Conservation (phyloP, 495 filamentous ascomycete genomes). For the Cryomyces antarcticus region DNA sequence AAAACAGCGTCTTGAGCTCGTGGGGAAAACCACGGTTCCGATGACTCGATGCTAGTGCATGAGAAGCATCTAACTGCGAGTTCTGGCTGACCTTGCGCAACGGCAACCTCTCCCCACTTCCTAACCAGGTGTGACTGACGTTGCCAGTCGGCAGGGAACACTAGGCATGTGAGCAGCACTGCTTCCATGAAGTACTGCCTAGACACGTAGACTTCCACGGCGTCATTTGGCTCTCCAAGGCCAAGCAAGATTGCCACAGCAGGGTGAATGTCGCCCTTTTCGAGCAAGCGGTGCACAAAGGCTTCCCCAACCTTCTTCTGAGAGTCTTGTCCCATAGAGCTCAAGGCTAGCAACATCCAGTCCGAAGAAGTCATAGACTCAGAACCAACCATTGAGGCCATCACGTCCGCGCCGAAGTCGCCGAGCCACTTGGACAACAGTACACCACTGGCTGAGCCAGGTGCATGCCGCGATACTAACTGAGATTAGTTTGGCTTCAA, state of each 20-base stretch:
- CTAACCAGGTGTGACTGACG: constrained; percentile 68
- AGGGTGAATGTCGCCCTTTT: constrained; percentile 78
- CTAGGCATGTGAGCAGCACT: constrained; percentile 54
- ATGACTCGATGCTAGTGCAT: constrained; percentile 21
- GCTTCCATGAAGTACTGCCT: constrained; percentile 85
- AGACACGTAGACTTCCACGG: constrained; percentile 89
- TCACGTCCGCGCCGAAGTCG: constrained; percentile 60
- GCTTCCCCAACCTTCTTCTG: constrained; percentile 81
- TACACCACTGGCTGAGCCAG: constrained; percentile 53
- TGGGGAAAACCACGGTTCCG: constrained; percentile 71
- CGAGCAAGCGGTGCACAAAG: constrained; percentile 76
- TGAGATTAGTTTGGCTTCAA: constrained; percentile 4
- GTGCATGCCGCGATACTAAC: constrained; percentile 43
- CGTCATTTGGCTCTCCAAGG: constrained; percentile 81
- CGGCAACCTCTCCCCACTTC: constrained; percentile 87
- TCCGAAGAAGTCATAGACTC: constrained; percentile 75
- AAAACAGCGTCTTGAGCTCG: constrained; percentile 45
- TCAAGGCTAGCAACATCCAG: constrained; percentile 93
- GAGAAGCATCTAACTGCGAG: constrained; percentile 69
- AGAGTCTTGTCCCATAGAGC: constrained; percentile 60
- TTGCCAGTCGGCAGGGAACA: constrained; percentile 55
- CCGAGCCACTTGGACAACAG: constrained; percentile 83
- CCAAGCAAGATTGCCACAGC: constrained; percentile 81
- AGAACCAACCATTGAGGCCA: constrained; percentile 50
- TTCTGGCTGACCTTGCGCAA: constrained; percentile 68